phyloP scores from a whole-genome alignment of 225 moss, liverwort and hornwort genomes.

The Pseudoscleropodium purum region DNA sequence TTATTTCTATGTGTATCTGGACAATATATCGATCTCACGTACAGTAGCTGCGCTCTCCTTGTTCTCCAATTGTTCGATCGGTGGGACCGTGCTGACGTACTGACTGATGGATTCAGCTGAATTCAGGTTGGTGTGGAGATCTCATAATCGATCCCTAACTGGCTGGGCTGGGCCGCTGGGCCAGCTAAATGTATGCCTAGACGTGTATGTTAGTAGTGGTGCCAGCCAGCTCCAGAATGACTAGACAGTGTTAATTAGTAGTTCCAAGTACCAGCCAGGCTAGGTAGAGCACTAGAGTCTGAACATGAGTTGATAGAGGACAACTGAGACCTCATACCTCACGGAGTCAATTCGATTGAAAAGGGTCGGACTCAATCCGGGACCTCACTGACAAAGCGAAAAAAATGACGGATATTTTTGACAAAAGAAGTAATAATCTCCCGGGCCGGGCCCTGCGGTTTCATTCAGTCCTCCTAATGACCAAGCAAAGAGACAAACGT shows the following conservation, averaged over 20 bases:
- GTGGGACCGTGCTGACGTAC: not conserved
- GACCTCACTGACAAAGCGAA: not conserved
- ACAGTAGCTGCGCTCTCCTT: not conserved
- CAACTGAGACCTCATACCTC: not conserved
- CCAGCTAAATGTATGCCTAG: not conserved
- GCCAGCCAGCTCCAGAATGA: not conserved
- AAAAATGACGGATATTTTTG: not conserved
- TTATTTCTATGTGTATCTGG: not conserved
- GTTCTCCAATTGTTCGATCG: not conserved
- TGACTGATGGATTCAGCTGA: not conserved
- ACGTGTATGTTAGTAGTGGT: not conserved
- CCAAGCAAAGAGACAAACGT: constrained; percentile 7
- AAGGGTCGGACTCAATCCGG: not conserved
- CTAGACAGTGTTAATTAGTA: not conserved
- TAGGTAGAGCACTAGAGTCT: not conserved
- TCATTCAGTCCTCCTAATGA: not conserved
- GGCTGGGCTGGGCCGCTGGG: not conserved
- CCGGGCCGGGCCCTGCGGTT: not conserved
- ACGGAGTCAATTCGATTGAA: not conserved
- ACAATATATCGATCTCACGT: not conserved
- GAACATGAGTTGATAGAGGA: not conserved
- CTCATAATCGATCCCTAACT: not conserved
- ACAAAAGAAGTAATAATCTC: not conserved
- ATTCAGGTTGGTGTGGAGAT: not conserved
- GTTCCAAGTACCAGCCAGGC: not conserved